Evolutionary conservation across 1,139 yeast species (phyloP), one percentile per base, ranked within the genome.

Genomic region (Candida gigantensis): DNA sequence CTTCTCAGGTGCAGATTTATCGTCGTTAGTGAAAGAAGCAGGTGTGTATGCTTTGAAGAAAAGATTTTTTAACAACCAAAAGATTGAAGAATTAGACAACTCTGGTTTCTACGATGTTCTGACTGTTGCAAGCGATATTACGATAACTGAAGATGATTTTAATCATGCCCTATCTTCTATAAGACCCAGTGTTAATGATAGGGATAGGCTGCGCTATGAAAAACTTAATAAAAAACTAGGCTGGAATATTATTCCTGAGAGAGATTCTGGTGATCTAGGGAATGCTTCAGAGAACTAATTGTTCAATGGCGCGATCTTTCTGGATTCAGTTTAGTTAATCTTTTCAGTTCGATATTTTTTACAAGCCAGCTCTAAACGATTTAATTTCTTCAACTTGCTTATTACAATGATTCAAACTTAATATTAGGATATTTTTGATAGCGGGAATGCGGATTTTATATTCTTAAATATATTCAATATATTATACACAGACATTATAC

Each of bases 1-100:
- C 64, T 92, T 88, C 56, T 84, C 95, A 7, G 98, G 98, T 55
- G 98, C 98, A 0, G 98, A 92, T 69, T 69, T 92, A 42, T 89
- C 96, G 1, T 88, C 97, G 1, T 65, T 92, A 40, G 92, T 87
- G 0, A 74, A 96, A 52, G 98, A 92, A 57, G 95, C 98, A 6
- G 92, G 96, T 45, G 95, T 90, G 3, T 63, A 78, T 35, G 95
- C 97, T 1, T 74, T 92, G 58, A 86, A 88, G 57, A 79, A 62
- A 59, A 77, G 77, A 40, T 81, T 87, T 46, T 80, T 82, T 60
- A 63, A 60, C 15, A 64, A 63, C 28, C 74, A 70, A 37, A 65
- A 72, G 28, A 69, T 77, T 24, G 71, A 68, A 43, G 77, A 77
- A 40, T 60, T 77, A 49, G 77, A 72, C 45, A 62, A 55, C 17